These are phyloP conservation scores for Monosporozyma solicola DNA, from an alignment of 805 yeast genomes.

Conservation along the genomic window DNA sequence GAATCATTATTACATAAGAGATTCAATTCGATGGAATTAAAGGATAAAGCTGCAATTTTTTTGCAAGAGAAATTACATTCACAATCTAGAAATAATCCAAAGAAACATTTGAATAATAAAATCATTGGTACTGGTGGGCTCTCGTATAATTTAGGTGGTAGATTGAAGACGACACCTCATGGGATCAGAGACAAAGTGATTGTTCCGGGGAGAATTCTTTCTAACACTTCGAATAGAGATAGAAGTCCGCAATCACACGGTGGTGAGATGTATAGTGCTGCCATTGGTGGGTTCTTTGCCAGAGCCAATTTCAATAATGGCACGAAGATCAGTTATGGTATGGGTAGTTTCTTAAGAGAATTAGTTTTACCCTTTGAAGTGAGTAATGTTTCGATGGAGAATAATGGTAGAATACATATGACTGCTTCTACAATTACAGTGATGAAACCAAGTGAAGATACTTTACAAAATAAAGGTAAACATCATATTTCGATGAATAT, in stretches of 20 bases:
- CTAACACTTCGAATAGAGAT: constrained; percentile 1
- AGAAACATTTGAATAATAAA: constrained; percentile 5
- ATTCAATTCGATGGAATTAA: constrained; percentile 28
- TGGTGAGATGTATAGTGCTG: constrained; percentile 36
- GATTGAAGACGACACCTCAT: constrained; percentile 59
- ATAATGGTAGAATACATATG: constrained; percentile 29
- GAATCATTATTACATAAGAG: constrained; percentile 27
- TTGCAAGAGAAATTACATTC: constrained; percentile 11
- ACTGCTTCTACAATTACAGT: constrained; percentile 1
- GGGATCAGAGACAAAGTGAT: constrained; percentile 49
- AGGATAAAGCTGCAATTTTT: constrained; percentile 35
- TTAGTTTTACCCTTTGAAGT: constrained; percentile 36
- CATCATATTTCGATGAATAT: neutral
- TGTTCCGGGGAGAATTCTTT: constrained; percentile 56
- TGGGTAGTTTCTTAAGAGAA: constrained; percentile 38
- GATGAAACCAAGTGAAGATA: neutral
- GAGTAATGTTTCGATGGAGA: constrained; percentile 30
- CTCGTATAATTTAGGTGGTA: constrained; percentile 59
- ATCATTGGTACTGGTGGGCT: constrained; percentile 71
- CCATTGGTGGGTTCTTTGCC: constrained; percentile 50
- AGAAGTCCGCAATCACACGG: constrained; percentile 31
- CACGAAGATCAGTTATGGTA: constrained; percentile 26
- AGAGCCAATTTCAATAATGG: constrained; percentile 28
- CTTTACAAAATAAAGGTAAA: neutral
- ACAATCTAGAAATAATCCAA: neutral